phyloP scores from a whole-genome alignment of 148 eudicot species.

The Amaranthus palmeri region DNA sequence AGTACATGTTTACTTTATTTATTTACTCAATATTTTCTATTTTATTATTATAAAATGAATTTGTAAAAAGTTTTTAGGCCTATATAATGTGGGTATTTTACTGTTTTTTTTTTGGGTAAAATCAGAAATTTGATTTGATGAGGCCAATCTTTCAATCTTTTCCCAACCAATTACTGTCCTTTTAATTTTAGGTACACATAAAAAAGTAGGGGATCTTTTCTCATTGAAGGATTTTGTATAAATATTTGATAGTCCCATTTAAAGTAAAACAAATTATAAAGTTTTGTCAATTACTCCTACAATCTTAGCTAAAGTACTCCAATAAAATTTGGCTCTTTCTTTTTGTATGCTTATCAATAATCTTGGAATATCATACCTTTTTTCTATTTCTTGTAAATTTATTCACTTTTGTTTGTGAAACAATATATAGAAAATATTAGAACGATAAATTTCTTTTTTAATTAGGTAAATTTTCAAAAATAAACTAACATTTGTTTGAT shows the following conservation, averaged over 20 bases:
- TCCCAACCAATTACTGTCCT: too few species aligned
- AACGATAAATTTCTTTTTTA: background rate
- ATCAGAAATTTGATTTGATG: too few species aligned
- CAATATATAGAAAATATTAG: background rate
- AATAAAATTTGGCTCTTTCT: background rate
- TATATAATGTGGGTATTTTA: too few species aligned
- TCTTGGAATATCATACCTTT: background rate
- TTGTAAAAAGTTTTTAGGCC: too few species aligned
- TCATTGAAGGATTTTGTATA: background rate
- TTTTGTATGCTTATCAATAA: background rate
- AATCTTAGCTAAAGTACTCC: background rate
- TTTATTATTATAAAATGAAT: too few species aligned
- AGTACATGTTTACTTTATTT: too few species aligned
- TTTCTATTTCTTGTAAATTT: background rate
- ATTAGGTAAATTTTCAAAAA: too few species aligned
- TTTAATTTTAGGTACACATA: background rate
- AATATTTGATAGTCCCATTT: background rate
- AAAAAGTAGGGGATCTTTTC: slow-evolving; percentile 15
- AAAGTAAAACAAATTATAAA: background rate
- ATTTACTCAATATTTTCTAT: too few species aligned
- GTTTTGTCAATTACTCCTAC: background rate
- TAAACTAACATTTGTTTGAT: too few species aligned
- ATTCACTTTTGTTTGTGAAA: background rate
- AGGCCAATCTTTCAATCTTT: too few species aligned
- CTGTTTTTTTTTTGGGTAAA: too few species aligned